A percentile compares a stretch with the other conserved stretches of the same genome.
phyloP scores from a whole-genome alignment of 352 stramenopile genomes.

The Pythium sp. region DNA sequence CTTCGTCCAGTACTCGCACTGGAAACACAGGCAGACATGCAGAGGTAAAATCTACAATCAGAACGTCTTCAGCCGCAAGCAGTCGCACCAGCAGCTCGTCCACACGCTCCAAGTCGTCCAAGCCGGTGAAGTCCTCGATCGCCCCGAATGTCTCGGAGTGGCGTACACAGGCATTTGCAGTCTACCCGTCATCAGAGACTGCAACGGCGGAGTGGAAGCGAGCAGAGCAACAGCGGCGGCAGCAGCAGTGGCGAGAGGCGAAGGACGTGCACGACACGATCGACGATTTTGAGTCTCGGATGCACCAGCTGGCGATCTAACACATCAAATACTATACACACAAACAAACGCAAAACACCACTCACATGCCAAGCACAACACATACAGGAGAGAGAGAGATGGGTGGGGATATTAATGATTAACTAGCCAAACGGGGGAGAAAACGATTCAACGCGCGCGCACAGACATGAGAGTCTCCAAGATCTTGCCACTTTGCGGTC shows the following conservation, averaged over 20 bases:
- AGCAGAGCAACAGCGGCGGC: constrained; percentile 8
- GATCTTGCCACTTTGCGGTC: not conserved
- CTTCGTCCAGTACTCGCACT: constrained; percentile 2
- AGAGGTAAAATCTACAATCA: not conserved
- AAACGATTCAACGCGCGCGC: not conserved
- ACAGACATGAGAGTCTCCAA: not conserved
- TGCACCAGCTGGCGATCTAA: constrained; percentile 22
- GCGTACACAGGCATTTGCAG: constrained; percentile 30
- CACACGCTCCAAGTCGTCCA: constrained; percentile 7
- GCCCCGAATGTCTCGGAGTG: constrained; percentile 39
- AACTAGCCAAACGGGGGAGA: constrained; percentile 8
- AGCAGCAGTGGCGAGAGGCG: constrained; percentile 17
- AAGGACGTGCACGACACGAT: constrained; percentile 35
- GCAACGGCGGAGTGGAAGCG: constrained; percentile 4
- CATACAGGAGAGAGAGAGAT: not conserved
- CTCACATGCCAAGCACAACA: not conserved
- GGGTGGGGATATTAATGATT: constrained; percentile 14
- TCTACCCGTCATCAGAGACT: constrained; percentile 7
- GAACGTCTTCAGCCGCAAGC: constrained; percentile 4
- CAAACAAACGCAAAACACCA: not conserved
- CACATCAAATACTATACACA: not conserved
- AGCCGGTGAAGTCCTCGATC: constrained; percentile 28
- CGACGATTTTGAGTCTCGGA: constrained; percentile 36
- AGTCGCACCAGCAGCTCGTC: constrained; percentile 9
- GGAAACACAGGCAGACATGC: constrained; percentile 4